Conservation (phyloP, 1,284 basidiomycete genomes). For the Puccinia novopanici region DNA sequence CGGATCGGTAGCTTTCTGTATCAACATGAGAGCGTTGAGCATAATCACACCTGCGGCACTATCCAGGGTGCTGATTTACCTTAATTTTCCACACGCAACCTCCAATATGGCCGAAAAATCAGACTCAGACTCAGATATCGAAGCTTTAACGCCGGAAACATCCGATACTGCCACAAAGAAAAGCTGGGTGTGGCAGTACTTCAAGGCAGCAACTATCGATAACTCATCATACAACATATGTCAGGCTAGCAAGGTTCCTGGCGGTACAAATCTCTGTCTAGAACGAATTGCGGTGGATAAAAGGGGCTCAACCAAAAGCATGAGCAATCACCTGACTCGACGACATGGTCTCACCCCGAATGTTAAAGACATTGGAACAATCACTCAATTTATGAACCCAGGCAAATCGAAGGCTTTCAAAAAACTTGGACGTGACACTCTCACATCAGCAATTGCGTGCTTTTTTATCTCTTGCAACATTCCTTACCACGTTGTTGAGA, state of each 20-base stretch:
- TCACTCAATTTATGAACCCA: neutral
- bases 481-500: no score
- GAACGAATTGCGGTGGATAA: neutral
- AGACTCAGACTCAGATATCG: no score
- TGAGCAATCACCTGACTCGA: neutral
- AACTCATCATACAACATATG: neutral
- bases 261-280: neutral
- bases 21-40: no score
- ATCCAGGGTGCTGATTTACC: no score
- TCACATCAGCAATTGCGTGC: neutral
- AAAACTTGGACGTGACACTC: neutral
- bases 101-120: no score
- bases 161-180: neutral
- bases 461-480: no score
- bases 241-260: neutral
- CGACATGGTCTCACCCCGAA: neutral
- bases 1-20: no score
- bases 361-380: neutral
- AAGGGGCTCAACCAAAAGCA: slow-evolving; percentile 3
- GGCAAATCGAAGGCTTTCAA: neutral
- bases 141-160: neutral
- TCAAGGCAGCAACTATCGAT: neutral
- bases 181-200: neutral
- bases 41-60: no score
- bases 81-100: no score